Percentiles rank a stretch among this genome's conserved stretches.
phyloP scores from a whole-genome alignment of 495 filamentous ascomycete genomes.

The Neurospora sublineolata region DNA sequence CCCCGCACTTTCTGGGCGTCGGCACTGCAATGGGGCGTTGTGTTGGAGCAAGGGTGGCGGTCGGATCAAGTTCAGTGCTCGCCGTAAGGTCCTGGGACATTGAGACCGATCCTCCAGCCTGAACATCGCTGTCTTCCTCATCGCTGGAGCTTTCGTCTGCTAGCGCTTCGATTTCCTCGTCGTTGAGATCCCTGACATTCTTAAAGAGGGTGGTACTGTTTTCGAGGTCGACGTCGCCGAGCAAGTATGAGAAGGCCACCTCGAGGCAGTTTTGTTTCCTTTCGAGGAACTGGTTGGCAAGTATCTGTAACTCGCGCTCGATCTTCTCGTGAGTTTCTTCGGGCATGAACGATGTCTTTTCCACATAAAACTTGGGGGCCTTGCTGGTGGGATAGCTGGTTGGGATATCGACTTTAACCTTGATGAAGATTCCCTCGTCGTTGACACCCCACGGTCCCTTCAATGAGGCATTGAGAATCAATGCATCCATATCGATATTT shows the following conservation, averaged over 20 bases:
- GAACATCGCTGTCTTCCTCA: conserved; percentile 62
- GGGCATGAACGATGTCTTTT: conserved; percentile 68
- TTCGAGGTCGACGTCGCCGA: conserved; percentile 71
- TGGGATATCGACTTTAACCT: conserved; percentile 71
- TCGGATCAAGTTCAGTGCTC: conserved; percentile 36
- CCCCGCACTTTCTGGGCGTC: conserved; percentile 61
- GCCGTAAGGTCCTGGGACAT: conserved; percentile 46
- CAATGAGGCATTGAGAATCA: conserved; percentile 62
- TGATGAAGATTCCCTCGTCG: conserved; percentile 60
- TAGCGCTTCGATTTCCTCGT: conserved; percentile 45
- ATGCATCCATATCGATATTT: conserved; percentile 65
- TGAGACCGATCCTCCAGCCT: conserved; percentile 36
- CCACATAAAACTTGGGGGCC: conserved; percentile 55
- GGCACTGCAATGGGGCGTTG: conserved; percentile 70
- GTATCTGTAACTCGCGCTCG: conserved; percentile 53
- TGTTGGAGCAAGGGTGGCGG: conserved; percentile 38
- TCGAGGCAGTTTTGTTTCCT: conserved; percentile 70
- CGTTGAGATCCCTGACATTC: conserved; percentile 46
- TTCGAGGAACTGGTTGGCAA: conserved; percentile 55
- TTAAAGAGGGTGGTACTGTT: conserved; percentile 57
- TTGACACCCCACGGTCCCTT: conserved; percentile 78
- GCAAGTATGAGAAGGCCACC: conserved; percentile 66
- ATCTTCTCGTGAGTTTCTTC: conserved; percentile 55
- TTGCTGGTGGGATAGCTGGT: conserved; percentile 58
- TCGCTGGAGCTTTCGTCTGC: conserved; percentile 70